Conservation (phyloP, 2,329 filamentous ascomycete species). For the Cladophialophora psammophila region DNA sequence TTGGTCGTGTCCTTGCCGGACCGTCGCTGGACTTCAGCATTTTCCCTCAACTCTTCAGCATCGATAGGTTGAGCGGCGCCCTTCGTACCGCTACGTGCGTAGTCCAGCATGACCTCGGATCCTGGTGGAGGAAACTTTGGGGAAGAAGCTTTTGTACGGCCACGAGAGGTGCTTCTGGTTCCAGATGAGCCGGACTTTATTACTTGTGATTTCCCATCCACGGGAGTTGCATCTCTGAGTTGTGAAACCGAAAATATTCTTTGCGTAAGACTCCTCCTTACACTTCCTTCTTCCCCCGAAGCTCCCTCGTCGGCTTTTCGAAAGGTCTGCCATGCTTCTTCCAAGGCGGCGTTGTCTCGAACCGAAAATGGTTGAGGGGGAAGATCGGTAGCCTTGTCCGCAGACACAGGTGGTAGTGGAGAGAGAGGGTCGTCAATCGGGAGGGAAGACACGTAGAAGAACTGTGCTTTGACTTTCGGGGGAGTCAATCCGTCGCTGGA, state of each 20-base stretch:
- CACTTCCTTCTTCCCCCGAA: slow-evolving; percentile 18
- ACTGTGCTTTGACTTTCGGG: slow-evolving; percentile 69
- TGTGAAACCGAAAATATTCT: slow-evolving; percentile 38
- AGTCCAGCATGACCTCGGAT: slow-evolving; percentile 35
- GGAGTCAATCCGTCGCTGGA: slow-evolving; percentile 56
- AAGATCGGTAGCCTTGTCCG: slow-evolving; percentile 57
- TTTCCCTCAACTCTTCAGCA: slow-evolving; percentile 35
- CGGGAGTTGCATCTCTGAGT: slow-evolving; percentile 26
- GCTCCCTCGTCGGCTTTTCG: slow-evolving; percentile 35
- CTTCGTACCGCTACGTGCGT: not conserved
- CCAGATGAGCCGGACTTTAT: slow-evolving; percentile 8
- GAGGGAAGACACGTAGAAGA: slow-evolving; percentile 83
- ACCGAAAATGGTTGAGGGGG: slow-evolving; percentile 78
- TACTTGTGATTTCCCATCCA: slow-evolving; percentile 8
- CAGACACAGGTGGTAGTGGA: slow-evolving; percentile 64
- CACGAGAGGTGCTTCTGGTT: slow-evolving; percentile 7
- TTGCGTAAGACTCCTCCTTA: slow-evolving; percentile 26
- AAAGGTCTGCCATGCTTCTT: slow-evolving; percentile 76
- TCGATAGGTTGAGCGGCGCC: slow-evolving; percentile 31
- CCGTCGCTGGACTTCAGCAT: slow-evolving; percentile 24
- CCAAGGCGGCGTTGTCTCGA: slow-evolving; percentile 79
- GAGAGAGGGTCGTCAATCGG: slow-evolving; percentile 91
- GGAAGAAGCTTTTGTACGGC: not conserved
- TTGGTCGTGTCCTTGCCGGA: slow-evolving; percentile 30
- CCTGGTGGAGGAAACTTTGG: slow-evolving; percentile 14